These are phyloP conservation scores for Arbutus unedo DNA, from an alignment of 148 eudicot species.

Conservation along the genomic window DNA sequence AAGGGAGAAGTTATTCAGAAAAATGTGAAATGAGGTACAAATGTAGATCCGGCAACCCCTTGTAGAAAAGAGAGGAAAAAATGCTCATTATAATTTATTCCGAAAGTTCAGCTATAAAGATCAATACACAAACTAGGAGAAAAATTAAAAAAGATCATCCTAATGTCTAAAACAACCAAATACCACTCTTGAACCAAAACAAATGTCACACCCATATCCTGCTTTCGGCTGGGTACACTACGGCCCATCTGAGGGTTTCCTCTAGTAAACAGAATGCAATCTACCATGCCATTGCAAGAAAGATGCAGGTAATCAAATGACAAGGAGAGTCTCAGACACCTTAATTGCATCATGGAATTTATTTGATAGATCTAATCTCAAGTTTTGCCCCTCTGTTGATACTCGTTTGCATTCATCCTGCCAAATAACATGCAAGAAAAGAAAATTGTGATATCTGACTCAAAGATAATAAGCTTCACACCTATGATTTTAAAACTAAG, in stretches of 20 bases:
- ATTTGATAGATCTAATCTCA: conserved; percentile 84
- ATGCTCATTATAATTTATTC: not conserved
- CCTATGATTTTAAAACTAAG: not conserved
- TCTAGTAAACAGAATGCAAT: not conserved
- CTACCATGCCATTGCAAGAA: conserved; percentile 2
- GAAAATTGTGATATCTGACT: not conserved
- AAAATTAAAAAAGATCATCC: not conserved
- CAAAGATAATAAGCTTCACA: not conserved
- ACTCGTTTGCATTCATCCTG: conserved; percentile 94
- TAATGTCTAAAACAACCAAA: not conserved
- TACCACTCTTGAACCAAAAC: not conserved
- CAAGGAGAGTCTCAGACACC: conserved; percentile 33
- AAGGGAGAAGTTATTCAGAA: not conserved
- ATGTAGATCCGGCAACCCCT: not conserved
- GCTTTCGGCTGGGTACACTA: not conserved
- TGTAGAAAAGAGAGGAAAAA: not conserved
- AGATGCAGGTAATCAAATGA: conserved; percentile 9
- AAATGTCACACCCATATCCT: not conserved
- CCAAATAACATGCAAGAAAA: conserved; percentile 23
- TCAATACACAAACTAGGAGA: not conserved
- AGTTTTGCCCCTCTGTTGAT: conserved; percentile 83
- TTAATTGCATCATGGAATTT: conserved; percentile 87
- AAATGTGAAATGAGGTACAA: not conserved
- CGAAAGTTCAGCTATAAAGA: not conserved
- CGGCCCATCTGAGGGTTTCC: not conserved